A percentile compares a stretch with the other conserved stretches of the same genome.
phyloP scores from a whole-genome alignment of 2,329 filamentous ascomycete species.

The Hymenoscyphus fructigenus region DNA sequence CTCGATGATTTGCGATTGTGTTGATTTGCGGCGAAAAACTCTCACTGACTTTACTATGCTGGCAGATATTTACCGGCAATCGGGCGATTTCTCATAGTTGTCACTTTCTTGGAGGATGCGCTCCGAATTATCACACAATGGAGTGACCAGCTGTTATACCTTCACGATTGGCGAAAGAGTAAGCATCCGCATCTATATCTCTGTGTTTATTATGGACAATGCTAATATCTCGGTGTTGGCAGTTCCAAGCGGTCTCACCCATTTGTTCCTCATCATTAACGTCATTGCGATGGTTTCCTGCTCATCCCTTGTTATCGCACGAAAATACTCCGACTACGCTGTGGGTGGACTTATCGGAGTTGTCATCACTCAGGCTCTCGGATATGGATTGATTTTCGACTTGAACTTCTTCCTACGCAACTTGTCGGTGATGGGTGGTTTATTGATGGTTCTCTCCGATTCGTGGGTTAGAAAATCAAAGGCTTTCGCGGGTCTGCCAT shows the following conservation, averaged over 20 bases:
- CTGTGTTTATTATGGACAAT: conserved; percentile 4
- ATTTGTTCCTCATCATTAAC: conserved; percentile 89
- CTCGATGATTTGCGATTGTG: neutral
- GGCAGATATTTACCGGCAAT: conserved; percentile 87
- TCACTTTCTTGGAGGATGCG: conserved; percentile 96
- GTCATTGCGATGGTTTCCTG: conserved; percentile 83
- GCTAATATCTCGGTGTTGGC: conserved; percentile 24
- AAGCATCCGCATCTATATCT: conserved; percentile 35
- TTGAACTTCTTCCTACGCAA: conserved; percentile 99
- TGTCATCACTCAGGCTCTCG: conserved; percentile 88
- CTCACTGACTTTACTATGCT: conserved; percentile 4
- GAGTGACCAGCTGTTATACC: conserved; percentile 89
- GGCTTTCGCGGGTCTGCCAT: conserved; percentile 89
- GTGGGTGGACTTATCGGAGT: conserved; percentile 88
- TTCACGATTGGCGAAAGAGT: conserved; percentile 92
- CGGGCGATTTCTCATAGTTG: conserved; percentile 95
- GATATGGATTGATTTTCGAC: conserved; percentile 97
- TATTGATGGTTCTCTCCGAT: conserved; percentile 97
- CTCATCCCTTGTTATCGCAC: conserved; percentile 83
- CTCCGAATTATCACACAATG: conserved; percentile 97
- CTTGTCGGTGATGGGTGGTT: conserved; percentile 91
- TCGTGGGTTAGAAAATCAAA: conserved; percentile 98
- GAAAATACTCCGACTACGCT: conserved; percentile 91
- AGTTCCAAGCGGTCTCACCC: conserved; percentile 88
- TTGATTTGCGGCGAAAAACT: neutral